Conservation (phyloP, 2,329 filamentous ascomycete genomes). For the Akanthomyces muscarius region DNA sequence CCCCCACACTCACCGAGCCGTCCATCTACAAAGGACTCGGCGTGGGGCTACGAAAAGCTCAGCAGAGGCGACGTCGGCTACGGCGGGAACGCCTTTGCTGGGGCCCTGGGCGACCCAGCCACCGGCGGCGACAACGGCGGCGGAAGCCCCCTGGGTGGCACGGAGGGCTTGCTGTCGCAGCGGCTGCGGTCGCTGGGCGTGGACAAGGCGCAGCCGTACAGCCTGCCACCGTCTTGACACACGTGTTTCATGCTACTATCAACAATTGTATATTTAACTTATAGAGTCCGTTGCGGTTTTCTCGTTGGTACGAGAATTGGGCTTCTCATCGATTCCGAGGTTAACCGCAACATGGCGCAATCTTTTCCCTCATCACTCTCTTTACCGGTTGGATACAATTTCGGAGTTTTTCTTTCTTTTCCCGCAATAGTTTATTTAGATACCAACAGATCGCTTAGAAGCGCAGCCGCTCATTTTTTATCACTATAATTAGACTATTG, state of each 20-base stretch:
- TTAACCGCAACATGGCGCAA: not conserved
- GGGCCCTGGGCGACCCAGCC: slow-evolving; percentile 21
- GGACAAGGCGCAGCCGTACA: slow-evolving; percentile 23
- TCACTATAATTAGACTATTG: too few species aligned
- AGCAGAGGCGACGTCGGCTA: slow-evolving; percentile 62
- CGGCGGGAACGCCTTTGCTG: slow-evolving; percentile 50
- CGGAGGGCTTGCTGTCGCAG: slow-evolving; percentile 65
- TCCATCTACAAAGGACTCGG: slow-evolving; percentile 35
- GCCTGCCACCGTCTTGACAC: slow-evolving; percentile 4
- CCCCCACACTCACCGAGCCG: slow-evolving; percentile 21
- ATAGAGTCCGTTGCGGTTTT: not conserved
- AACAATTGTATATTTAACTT: not conserved
- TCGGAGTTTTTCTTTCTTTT: not conserved
- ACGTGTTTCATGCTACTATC: not conserved
- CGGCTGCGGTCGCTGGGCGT: slow-evolving; percentile 61
- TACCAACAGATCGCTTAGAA: slow-evolving; percentile 5
- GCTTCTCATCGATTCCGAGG: too few species aligned
- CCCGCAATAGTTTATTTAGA: not conserved
- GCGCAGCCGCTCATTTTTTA: slow-evolving; percentile 1
- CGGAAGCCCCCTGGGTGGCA: not conserved
- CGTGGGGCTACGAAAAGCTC: slow-evolving; percentile 60
- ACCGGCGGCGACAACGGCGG: not conserved
- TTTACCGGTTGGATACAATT: not conserved
- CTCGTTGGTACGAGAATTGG: too few species aligned
- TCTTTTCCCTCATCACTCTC: not conserved